Base-by-base conservation (phyloP, 768 basidiomycete species). In the Boletus sp. region DNA sequence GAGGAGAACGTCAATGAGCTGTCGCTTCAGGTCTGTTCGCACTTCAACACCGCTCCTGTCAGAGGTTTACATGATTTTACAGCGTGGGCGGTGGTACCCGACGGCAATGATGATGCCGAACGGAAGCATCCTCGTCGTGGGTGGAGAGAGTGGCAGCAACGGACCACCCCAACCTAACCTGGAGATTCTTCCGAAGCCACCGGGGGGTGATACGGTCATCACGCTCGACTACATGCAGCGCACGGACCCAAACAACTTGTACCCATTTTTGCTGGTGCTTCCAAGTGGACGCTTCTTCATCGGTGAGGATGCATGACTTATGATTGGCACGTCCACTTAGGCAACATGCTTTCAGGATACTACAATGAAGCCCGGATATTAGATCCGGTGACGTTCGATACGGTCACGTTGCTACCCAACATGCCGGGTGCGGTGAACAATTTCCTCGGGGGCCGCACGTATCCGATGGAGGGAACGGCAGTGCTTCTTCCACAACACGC, bases 361-460 rank as follows among this genome's bases (percentile, higher is more conserved):
- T 91, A 84, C 74, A 92, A 92, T 59, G 87, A 92, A 69, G 90
- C 90, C 1, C 84, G 90, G 15, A 82, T 92, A 57, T 74, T 92
- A 29, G 80, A 92, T 55, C 83, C 86, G 0, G 74, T 67, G 11
- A 87, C 81, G 1, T 90, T 92, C 59, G 71, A 77, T 20, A 91
- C 90, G 0, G 69, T 84, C 52, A 71, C 71, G 6, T 71, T 74
- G 7, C 70, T 91, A 6, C 90, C 90, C 15, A 89, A 90, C 62
- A 83, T 88, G 59, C 90, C 90, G 0, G 89, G 85, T 0, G 77
- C 85, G 0, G 90, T 92, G 46, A 84, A 83, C 57, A 82, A 86
- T 63, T 85, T 86, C 73, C 70, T 83, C n/a, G 86, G 78, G 12
- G 87, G 90, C 30, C 83, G 91, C 32, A 86, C 86, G 17, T 93